Base-by-base conservation (phyloP, 2,329 filamentous ascomycete species). In the Cladosporium sp. region DNA sequence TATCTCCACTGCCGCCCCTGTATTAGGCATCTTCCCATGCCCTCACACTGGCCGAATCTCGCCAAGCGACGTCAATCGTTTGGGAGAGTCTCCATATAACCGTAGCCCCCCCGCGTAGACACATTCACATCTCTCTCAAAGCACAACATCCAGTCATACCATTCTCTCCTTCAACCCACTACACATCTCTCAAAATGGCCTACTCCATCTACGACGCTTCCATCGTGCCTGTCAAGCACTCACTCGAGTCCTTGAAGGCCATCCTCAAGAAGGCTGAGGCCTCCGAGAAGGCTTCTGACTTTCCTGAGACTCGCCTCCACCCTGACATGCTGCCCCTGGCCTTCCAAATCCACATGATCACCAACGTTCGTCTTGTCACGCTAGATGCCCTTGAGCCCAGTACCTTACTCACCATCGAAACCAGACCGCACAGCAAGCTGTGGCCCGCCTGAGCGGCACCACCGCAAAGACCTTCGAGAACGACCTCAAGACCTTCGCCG, bases 401-500 rank as follows among this genome's bases (percentile, higher is more conserved):
- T 5, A 50, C 40, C 40, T 11, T 26, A 14, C 40, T 52, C 4
- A 59, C 37, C 28, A 29, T 28, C 16, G 10, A 14, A 29, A 21
- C 29, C 46, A 62, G 59, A 50, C 50, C 35, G n/a, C 49, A 14
- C 61, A 63, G 26, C 61, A 63, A 56, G 62, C 53, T 40, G 56
- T 29, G 18, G 53, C 62, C 28, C 56, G 62, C 62, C 56, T 65
- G 11, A 49, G 31, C 53, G 62, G 56, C 53, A 37, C 56, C 53
- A 29, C 33, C 8, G 50, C 62, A 55, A 28, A 58, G 37, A 59
- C 40, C 29, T 65, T 58, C 55, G 75, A 77, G 1, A 80, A 84
- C 67, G 75, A 77, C 28, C 80, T 85, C 69, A 80, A 75, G 44
- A 84, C 83, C 0, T 83, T 86, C 61, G 75, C 77, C 0, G 80